Evolutionary conservation across 768 basidiomycete genomes (phyloP).

Genomic region (Tylopilus cervinicoccineus): DNA sequence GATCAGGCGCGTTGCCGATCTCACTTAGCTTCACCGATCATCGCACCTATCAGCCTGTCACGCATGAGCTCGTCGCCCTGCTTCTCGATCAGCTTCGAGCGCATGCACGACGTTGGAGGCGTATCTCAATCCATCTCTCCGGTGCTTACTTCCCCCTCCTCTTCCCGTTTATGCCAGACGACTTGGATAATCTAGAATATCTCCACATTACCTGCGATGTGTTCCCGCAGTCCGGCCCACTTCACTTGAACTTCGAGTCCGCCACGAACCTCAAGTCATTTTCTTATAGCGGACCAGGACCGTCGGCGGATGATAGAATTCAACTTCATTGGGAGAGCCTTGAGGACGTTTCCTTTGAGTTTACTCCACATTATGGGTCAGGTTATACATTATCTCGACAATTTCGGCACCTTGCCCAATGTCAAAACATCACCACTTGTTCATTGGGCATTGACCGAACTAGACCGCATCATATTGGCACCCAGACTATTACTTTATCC

Average conservation of each 20-base stretch:
- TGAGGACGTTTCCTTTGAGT: slow-evolving; percentile 14
- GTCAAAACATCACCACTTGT: slow-evolving; percentile 14
- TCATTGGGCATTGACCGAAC: slow-evolving; percentile 13
- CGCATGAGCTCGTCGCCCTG: slow-evolving; percentile 7
- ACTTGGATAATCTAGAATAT: slow-evolving; percentile 12
- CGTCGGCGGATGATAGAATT: background rate
- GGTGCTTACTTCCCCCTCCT: slow-evolving; percentile 11
- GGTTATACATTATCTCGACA: slow-evolving; percentile 3
- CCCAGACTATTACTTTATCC: slow-evolving; percentile 2
- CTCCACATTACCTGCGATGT: slow-evolving; percentile 7
- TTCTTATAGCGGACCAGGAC: slow-evolving; percentile 8
- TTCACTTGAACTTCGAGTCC: slow-evolving; percentile 3
- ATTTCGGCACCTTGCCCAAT: slow-evolving; percentile 1
- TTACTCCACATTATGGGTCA: slow-evolving; percentile 1
- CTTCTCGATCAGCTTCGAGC: slow-evolving; percentile 10
- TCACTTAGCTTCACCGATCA: slow-evolving; percentile 20
- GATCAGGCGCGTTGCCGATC: slow-evolving; percentile 13
- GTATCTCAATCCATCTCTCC: slow-evolving; percentile 9
- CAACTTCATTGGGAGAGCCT: slow-evolving; percentile 10
- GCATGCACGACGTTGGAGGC: slow-evolving; percentile 16
- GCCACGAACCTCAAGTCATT: slow-evolving; percentile 13
- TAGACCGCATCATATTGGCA: background rate
- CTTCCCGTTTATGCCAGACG: slow-evolving; percentile 12
- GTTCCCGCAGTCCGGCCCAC: background rate
- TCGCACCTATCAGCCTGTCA: slow-evolving; percentile 7